Conservation (phyloP, 345 rosid species). For the Viola odorata region DNA sequence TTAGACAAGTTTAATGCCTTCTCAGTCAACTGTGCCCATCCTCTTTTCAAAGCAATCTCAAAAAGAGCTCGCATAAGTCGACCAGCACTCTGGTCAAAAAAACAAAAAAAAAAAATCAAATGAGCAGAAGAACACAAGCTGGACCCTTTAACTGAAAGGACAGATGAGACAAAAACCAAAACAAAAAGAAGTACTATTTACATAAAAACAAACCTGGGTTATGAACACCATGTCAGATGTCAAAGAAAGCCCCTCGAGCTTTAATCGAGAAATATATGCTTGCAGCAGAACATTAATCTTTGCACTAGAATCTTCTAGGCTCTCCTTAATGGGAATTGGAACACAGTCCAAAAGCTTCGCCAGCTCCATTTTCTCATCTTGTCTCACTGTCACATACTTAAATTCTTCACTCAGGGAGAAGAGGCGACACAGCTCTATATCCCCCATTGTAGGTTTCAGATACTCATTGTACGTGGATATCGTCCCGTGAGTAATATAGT, state of each 20-base stretch:
- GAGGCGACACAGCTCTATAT: slow-evolving; percentile 80
- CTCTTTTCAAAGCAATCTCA: slow-evolving; percentile 86
- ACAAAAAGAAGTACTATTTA: background rate
- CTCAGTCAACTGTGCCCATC: slow-evolving; percentile 94
- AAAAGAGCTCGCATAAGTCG: slow-evolving; percentile 90
- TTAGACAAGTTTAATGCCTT: slow-evolving; percentile 87
- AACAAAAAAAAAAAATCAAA: slow-evolving; percentile 3
- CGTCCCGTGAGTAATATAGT: slow-evolving; percentile 87
- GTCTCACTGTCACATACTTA: slow-evolving; percentile 89
- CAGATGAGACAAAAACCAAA: slow-evolving; percentile 5
- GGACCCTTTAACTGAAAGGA: background rate
- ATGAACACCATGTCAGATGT: slow-evolving; percentile 92
- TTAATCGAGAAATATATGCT: slow-evolving; percentile 90
- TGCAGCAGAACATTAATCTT: slow-evolving; percentile 92
- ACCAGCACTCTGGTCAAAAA: slow-evolving; percentile 64
- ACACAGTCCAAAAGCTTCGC: slow-evolving; percentile 88
- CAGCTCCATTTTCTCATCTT: slow-evolving; percentile 98
- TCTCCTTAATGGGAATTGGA: slow-evolving; percentile 93
- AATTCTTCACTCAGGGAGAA: slow-evolving; percentile 93
- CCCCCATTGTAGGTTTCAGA: slow-evolving; percentile 96
- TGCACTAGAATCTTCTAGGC: slow-evolving; percentile 93
- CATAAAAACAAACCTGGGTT: slow-evolving; percentile 58
- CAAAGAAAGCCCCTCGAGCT: slow-evolving; percentile 94
- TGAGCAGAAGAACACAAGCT: slow-evolving; percentile 2
- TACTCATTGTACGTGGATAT: slow-evolving; percentile 87